A percentile compares a stretch with the other conserved stretches of the same genome.
Conservation (phyloP, 352 stramenopile species). For the Phytophthora multivora region DNA sequence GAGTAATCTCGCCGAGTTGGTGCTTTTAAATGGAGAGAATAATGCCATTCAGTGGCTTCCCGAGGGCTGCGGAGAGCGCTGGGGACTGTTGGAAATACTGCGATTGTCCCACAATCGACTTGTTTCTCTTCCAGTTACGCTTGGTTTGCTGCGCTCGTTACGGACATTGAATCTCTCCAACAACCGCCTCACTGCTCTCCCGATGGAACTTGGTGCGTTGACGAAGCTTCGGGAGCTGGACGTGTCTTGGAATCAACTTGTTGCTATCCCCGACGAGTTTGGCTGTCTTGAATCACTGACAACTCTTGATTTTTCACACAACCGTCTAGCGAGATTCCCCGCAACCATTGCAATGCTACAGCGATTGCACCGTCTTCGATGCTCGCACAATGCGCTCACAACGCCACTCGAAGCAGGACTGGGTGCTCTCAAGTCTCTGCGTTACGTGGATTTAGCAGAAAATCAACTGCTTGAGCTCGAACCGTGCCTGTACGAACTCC, state of each 20-base stretch:
- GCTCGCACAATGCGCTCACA: conserved; percentile 55
- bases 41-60: conserved; percentile 49
- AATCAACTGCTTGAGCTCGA: conserved; percentile 60
- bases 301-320: conserved; percentile 55
- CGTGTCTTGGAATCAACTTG: conserved; percentile 67
- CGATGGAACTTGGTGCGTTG: conserved; percentile 59
- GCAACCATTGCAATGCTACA: conserved; percentile 54
- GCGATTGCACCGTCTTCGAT: conserved; percentile 43
- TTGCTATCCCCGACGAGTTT: conserved; percentile 58
- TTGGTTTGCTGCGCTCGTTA: conserved; percentile 48
- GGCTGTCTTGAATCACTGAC: conserved; percentile 52
- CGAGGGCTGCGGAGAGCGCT: conserved; percentile 28
- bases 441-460: conserved; percentile 63
- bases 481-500: conserved; percentile 51
- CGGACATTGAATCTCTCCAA: conserved; percentile 40
- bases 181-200: conserved; percentile 48
- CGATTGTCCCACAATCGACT: conserved; percentile 56
- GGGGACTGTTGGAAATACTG: conserved; percentile 38
- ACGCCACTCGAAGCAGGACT: conserved; percentile 45
- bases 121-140: conserved; percentile 37
- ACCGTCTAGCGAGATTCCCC: conserved; percentile 51
- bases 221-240: conserved; percentile 54
- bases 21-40: conserved; percentile 40
- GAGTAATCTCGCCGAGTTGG: conserved; percentile 33
- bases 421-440: conserved; percentile 31